These are phyloP conservation scores for Phytophthora sojae DNA, from an alignment of 352 stramenopile species.

Conservation along the genomic window DNA sequence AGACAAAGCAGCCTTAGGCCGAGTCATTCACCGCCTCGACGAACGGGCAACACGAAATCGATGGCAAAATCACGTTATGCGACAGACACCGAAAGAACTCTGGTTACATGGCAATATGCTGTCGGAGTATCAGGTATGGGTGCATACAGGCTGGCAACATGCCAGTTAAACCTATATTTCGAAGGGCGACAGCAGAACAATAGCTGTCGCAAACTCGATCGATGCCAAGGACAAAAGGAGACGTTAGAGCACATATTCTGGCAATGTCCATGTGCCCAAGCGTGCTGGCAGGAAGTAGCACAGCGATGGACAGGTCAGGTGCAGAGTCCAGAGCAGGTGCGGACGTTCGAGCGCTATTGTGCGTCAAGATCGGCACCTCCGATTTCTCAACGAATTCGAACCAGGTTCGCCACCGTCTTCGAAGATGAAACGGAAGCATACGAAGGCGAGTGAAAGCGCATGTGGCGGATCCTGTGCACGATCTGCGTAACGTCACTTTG, in stretches of 20 bases:
- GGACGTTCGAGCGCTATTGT: no score
- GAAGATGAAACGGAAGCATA: no score
- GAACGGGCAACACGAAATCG: not conserved
- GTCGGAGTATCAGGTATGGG: constrained; percentile 6
- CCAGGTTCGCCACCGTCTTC: no score
- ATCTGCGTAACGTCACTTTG: no score
- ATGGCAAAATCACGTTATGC: not conserved
- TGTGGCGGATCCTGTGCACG: no score
- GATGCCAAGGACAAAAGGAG: not conserved
- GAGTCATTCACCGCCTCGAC: no score
- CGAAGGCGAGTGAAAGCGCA: no score
- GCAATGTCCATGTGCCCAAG: constrained; percentile 4
- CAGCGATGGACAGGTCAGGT: no score
- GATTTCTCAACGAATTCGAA: no score
- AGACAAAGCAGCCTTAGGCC: no score
- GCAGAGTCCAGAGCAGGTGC: no score
- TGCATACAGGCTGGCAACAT: not conserved
- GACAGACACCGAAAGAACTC: not conserved
- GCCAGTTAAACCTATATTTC: constrained; percentile 4
- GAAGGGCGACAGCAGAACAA: not conserved
- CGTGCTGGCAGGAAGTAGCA: not conserved
- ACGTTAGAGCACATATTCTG: constrained; percentile 8
- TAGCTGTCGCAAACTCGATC: not conserved
- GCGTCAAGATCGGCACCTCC: no score
- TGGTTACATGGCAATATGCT: not conserved